Conservation (phyloP, 495 filamentous ascomycete genomes). For the Penicillium goetzii region DNA sequence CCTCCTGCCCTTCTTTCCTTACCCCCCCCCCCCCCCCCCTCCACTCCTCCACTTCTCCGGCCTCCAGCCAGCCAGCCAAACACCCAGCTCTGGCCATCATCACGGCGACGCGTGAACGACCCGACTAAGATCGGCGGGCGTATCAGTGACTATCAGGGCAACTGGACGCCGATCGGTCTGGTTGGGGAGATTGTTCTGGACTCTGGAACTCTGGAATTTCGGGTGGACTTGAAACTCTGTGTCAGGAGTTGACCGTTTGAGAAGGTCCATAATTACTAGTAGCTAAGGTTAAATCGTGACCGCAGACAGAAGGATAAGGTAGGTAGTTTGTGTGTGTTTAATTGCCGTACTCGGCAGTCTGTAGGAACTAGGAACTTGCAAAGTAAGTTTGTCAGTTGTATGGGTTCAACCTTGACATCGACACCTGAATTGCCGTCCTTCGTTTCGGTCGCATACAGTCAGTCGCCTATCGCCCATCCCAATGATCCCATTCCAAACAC, state of each 20-base stretch:
- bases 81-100: neutral
- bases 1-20: neutral
- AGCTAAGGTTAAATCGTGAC: neutral
- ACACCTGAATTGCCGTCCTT: neutral
- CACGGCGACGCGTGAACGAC: neutral
- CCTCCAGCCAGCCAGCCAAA: neutral
- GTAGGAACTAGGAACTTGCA: neutral
- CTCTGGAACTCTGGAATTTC: neutral
- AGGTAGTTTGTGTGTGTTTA: neutral
- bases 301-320: neutral
- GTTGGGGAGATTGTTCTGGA: neutral
- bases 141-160: no score
- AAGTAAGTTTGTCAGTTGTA: neutral
- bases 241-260: slow-evolving; percentile 12
- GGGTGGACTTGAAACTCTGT: neutral
- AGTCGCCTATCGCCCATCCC: neutral
- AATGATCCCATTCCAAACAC: neutral
- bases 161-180: slow-evolving; percentile 1
- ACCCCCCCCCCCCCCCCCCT: no score
- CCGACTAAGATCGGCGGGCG: neutral
- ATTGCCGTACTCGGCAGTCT: neutral
- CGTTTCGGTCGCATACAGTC: neutral
- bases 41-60: no score
- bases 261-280: slow-evolving; percentile 17
- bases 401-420: neutral